Conservation (phyloP, 768 basidiomycete species). For the Pisolithus microcarpus region DNA sequence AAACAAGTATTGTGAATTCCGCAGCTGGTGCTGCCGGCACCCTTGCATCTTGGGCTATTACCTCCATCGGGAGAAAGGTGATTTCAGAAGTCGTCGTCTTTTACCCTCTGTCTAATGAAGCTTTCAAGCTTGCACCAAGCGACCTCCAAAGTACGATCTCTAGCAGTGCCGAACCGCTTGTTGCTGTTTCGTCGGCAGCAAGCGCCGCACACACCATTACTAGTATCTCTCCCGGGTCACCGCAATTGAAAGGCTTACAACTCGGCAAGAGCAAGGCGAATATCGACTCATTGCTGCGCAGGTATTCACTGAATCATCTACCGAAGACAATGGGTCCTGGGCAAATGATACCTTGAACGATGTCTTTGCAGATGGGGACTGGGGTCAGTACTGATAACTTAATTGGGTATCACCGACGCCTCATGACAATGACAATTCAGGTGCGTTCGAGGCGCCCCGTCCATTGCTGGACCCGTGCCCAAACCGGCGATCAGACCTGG, state of each 20-base stretch:
- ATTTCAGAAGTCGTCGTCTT: neutral
- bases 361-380: conserved; percentile 91
- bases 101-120: neutral
- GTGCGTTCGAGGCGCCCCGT: conserved; percentile 63
- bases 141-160: conserved; percentile 69
- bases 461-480: conserved; percentile 21
- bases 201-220: neutral
- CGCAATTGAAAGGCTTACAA: conserved; percentile 57
- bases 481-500: conserved; percentile 19
- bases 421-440: conserved; percentile 26
- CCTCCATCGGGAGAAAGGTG: conserved; percentile 80
- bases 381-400: conserved; percentile 58
- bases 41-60: conserved; percentile 94
- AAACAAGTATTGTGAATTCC: conserved; percentile 57
- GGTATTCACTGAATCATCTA: conserved; percentile 50
- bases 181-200: conserved; percentile 32
- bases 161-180: conserved; percentile 31
- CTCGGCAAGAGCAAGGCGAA: conserved; percentile 53
- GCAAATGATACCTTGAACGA: conserved; percentile 82
- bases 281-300: conserved; percentile 40
- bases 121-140: conserved; percentile 52
- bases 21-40: conserved; percentile 90
- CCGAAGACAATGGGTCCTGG: conserved; percentile 44
- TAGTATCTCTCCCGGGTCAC: conserved; percentile 7
- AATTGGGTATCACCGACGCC: neutral